These are phyloP conservation scores for Aspergillus haitiensis DNA, from an alignment of 495 filamentous ascomycete genomes.

Conservation along the genomic window DNA sequence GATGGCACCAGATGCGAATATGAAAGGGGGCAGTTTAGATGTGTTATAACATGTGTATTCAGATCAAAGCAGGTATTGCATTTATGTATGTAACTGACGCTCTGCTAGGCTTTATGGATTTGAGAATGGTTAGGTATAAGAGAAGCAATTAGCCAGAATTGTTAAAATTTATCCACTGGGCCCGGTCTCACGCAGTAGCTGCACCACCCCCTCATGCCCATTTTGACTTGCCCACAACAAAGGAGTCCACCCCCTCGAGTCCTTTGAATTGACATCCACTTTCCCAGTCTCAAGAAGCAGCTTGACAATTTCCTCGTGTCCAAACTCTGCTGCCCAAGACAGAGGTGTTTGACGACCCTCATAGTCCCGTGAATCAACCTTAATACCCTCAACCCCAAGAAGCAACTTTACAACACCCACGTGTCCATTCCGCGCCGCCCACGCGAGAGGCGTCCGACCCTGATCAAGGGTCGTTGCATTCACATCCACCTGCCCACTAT, in stretches of 20 bases:
- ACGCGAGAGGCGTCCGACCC: background rate
- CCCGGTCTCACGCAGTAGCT: background rate
- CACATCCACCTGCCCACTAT: background rate
- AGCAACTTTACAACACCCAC: background rate
- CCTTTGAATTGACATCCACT: background rate
- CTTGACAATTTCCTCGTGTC: background rate
- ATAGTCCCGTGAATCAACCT: background rate
- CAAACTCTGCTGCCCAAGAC: slow-evolving; percentile 2
- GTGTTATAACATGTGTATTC: too few relatives aligned
- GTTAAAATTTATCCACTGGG: background rate
- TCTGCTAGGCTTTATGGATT: too few relatives aligned
- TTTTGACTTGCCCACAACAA: background rate
- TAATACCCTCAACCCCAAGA: background rate
- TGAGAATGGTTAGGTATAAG: too few relatives aligned
- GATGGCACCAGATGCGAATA: too few relatives aligned
- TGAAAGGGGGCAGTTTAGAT: too few relatives aligned
- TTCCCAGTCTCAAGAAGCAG: background rate
- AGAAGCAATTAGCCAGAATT: background rate
- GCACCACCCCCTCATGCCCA: background rate
- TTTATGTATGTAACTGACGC: too few relatives aligned
- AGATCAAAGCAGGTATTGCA: too few relatives aligned
- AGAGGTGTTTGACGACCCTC: background rate
- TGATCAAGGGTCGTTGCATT: background rate
- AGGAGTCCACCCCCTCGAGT: background rate
- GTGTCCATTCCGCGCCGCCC: background rate